phyloP scores from a whole-genome alignment of 441 rosid genomes.

The Pelargonium citronellum region DNA sequence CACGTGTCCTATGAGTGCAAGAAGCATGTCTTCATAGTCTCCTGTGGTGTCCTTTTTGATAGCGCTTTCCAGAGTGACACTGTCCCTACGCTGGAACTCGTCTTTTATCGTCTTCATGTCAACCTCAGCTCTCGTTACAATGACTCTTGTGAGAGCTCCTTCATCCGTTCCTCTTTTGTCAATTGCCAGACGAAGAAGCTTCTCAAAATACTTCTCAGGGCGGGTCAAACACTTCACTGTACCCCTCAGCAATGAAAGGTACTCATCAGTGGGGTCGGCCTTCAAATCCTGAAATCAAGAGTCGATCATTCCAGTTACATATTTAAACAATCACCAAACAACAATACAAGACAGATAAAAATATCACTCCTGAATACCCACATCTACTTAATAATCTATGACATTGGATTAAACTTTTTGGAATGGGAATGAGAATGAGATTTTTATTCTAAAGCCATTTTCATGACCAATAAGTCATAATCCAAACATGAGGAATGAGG shows the following conservation, averaged over 20 bases:
- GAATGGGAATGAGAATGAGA: too few relatives aligned
- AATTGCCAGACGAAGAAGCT: conserved; percentile 60
- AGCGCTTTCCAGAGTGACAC: conserved; percentile 54
- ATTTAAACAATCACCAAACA: too few relatives aligned
- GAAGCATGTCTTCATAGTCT: conserved; percentile 69
- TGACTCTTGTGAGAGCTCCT: conserved; percentile 70
- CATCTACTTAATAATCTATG: too few relatives aligned
- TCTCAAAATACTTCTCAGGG: conserved; percentile 66
- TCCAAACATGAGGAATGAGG: too few relatives aligned
- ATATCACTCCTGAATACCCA: too few relatives aligned
- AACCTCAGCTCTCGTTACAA: conserved; percentile 79
- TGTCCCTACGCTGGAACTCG: conserved; percentile 64
- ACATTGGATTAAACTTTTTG: too few relatives aligned
- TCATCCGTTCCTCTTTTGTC: conserved; percentile 68
- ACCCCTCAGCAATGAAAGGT: conserved; percentile 51
- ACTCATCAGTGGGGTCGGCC: conserved; percentile 62
- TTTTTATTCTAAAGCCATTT: too few relatives aligned
- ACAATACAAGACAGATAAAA: neutral
- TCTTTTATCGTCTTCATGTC: conserved; percentile 66
- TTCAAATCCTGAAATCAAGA: conserved; percentile 48
- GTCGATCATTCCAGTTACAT: conserved; percentile 8
- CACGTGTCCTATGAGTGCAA: conserved; percentile 56
- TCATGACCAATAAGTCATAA: too few relatives aligned
- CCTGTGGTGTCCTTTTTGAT: conserved; percentile 67
- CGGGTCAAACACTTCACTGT: conserved; percentile 63